These are phyloP conservation scores for Tetradesmus lagerheimii DNA, from an alignment of 139 green algal genomes.

Conservation along the genomic window DNA sequence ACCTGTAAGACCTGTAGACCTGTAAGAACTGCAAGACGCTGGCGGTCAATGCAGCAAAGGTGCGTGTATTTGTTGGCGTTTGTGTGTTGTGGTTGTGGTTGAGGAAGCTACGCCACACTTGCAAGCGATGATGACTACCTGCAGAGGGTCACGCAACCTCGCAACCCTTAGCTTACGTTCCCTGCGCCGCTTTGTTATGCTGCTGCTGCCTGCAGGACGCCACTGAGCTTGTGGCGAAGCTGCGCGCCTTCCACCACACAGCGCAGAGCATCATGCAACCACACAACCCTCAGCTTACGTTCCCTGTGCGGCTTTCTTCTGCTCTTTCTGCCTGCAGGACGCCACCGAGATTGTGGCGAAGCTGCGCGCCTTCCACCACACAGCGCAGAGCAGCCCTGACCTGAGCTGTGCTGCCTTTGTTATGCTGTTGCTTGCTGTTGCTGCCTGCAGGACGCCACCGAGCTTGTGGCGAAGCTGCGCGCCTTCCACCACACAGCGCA, in stretches of 20 bases:
- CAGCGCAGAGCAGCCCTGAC: neutral
- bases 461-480: constrained; percentile 95
- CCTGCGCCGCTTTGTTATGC: too few species aligned
- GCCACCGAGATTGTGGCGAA: constrained; percentile 91
- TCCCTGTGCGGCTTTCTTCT: too few species aligned
- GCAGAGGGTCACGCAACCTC: neutral
- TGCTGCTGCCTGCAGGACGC: constrained; percentile 57
- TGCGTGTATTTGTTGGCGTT: too few species aligned
- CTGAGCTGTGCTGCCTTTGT: neutral
- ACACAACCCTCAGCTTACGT: too few species aligned
- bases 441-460: constrained; percentile 68
- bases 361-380: constrained; percentile 79
- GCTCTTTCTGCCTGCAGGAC: constrained; percentile 55
- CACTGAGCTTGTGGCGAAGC: constrained; percentile 92
- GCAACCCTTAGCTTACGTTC: too few species aligned
- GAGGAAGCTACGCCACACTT: too few species aligned
- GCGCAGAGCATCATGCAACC: constrained; percentile 34
- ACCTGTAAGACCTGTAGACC: too few species aligned
- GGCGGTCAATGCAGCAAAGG: too few species aligned
- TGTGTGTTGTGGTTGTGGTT: too few species aligned
- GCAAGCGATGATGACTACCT: too few species aligned
- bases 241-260: constrained; percentile 90
- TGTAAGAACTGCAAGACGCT: too few species aligned
- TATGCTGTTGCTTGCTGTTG: neutral
- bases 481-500: constrained; percentile 93